Evolutionary conservation across 2,329 filamentous ascomycete species (phyloP).

Genomic region (Aspergillus piperis): DNA sequence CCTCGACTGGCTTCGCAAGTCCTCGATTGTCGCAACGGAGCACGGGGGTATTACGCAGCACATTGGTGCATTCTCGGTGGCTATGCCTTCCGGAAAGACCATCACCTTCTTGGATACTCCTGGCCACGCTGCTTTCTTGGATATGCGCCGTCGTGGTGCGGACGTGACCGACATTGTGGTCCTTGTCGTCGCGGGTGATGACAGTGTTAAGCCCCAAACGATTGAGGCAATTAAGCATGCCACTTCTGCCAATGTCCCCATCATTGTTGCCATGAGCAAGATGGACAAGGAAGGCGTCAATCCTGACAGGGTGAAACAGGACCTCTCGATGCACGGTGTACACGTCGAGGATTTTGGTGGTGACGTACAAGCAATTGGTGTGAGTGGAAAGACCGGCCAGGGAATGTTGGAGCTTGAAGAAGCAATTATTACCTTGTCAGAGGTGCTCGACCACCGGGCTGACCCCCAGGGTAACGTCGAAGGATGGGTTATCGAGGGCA

Average conservation of each 20-base stretch:
- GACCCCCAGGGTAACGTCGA: slow-evolving; percentile 76
- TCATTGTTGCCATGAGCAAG: slow-evolving; percentile 98
- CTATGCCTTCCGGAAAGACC: slow-evolving; percentile 78
- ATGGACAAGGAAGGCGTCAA: slow-evolving; percentile 84
- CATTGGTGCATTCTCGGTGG: slow-evolving; percentile 94
- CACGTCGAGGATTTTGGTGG: slow-evolving; percentile 95
- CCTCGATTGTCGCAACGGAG: slow-evolving; percentile 85
- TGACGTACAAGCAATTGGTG: slow-evolving; percentile 86
- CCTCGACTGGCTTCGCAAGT: slow-evolving; percentile 88
- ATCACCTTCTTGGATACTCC: slow-evolving; percentile 98
- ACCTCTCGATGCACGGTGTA: slow-evolving; percentile 78
- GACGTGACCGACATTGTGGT: slow-evolving; percentile 97
- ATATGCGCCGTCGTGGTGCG: slow-evolving; percentile 93
- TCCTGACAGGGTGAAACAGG: slow-evolving; percentile 80
- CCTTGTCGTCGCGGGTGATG: slow-evolving; percentile 91
- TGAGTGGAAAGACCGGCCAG: slow-evolving; percentile 89
- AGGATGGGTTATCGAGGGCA: slow-evolving; percentile 91
- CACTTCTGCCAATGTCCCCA: slow-evolving; percentile 79
- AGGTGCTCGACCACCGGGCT: slow-evolving; percentile 87
- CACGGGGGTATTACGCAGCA: slow-evolving; percentile 98
- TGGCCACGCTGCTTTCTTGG: slow-evolving; percentile 91
- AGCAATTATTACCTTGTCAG: slow-evolving; percentile 79
- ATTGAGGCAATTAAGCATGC: slow-evolving; percentile 96
- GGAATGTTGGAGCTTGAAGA: slow-evolving; percentile 94
- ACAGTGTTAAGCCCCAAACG: slow-evolving; percentile 96